phyloP scores from a whole-genome alignment of 768 basidiomycete genomes.

The Lepiota venenata region DNA sequence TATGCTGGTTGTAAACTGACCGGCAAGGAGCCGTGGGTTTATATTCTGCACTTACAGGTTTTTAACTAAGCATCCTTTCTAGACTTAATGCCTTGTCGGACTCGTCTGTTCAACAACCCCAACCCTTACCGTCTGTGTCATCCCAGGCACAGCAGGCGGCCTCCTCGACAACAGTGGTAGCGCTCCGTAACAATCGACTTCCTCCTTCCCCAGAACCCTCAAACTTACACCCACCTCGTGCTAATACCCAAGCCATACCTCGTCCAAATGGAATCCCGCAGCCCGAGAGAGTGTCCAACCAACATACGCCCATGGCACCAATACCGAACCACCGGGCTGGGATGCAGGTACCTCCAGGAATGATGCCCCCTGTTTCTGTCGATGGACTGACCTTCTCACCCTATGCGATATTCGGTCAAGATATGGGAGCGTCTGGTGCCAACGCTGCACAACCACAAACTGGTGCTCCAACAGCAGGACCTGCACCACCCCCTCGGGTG shows the following conservation, averaged over 20 bases:
- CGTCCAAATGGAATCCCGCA: neutral
- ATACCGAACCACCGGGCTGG: conserved; percentile 13
- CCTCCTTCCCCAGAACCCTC: conserved; percentile 6
- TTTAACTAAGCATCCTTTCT: neutral
- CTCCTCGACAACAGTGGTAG: neutral
- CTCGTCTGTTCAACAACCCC: conserved; percentile 1
- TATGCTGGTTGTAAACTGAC: conserved; percentile 83
- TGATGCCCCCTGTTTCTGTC: conserved; percentile 9
- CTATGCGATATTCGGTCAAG: conserved; percentile 8
- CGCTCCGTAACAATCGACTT: neutral
- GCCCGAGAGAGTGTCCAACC: neutral
- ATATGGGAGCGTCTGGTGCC: conserved; percentile 13
- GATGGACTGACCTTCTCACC: conserved; percentile 7
- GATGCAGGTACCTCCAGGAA: conserved; percentile 9
- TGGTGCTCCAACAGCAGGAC: neutral
- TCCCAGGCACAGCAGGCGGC: conserved; percentile 9
- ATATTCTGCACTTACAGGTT: neutral
- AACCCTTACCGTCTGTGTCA: conserved; percentile 11
- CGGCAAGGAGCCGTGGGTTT: conserved; percentile 60
- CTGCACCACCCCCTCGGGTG: conserved; percentile 28
- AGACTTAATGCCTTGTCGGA: conserved; percentile 1
- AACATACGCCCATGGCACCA: conserved; percentile 12
- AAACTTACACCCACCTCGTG: neutral
- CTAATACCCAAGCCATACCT: neutral
- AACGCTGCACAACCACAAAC: conserved; percentile 12